Evolutionary conservation across 2,329 filamentous ascomycete species (phyloP).

Genomic region (Ceratocystis cubensis): DNA sequence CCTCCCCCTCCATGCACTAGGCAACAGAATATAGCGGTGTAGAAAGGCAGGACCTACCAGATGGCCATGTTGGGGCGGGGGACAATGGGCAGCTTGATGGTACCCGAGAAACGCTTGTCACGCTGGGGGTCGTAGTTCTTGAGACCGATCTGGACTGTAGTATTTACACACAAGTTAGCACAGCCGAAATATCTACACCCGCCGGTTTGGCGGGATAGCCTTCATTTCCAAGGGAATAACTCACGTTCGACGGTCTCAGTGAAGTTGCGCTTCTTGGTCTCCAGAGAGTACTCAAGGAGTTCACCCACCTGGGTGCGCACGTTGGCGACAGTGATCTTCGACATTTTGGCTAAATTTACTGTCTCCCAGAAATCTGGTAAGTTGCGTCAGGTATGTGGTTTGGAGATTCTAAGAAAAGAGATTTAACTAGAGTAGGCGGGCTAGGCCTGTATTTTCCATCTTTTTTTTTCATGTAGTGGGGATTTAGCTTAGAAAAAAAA

Average conservation of each 20-base stretch:
- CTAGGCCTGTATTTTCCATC: not conserved
- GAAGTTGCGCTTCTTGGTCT: constrained; percentile 98
- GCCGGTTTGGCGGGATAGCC: not conserved
- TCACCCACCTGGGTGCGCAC: constrained; percentile 89
- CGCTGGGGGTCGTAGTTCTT: constrained; percentile 99
- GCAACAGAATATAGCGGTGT: not conserved
- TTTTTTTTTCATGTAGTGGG: constrained; percentile 10
- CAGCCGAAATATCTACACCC: not conserved
- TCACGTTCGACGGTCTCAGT: constrained; percentile 68
- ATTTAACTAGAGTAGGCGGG: constrained; percentile 9
- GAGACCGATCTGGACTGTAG: constrained; percentile 65
- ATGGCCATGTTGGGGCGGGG: constrained; percentile 85
- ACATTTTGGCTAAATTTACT: constrained; percentile 53
- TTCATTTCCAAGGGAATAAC: constrained; percentile 21
- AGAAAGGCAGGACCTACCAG: constrained; percentile 35
- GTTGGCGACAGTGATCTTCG: constrained; percentile 85
- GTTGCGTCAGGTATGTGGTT: constrained; percentile 18
- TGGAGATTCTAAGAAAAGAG: constrained; percentile 12
- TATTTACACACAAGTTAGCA: constrained; percentile 13
- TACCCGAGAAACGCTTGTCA: constrained; percentile 99
- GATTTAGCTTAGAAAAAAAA: not conserved
- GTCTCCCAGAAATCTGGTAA: constrained; percentile 53
- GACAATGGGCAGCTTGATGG: constrained; percentile 84
- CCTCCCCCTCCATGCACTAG: not conserved
- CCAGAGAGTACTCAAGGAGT: constrained; percentile 83